A percentile compares a stretch with the other conserved stretches of the same genome.
These are phyloP conservation scores for Didymella exigua DNA, from an alignment of 2,329 filamentous ascomycete species.

Conservation along the genomic window DNA sequence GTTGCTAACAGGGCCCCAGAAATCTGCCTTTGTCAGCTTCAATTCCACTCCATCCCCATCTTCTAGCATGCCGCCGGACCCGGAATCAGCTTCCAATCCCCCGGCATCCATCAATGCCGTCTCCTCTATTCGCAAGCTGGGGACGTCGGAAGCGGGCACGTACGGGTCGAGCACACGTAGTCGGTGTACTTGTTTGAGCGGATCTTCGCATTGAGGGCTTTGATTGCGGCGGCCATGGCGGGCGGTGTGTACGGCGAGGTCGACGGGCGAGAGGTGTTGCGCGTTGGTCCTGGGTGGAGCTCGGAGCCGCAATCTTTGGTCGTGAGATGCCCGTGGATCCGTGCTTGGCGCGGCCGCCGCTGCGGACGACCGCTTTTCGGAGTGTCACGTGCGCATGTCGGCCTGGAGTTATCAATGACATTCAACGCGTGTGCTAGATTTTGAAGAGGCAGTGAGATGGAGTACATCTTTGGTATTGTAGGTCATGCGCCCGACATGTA, in stretches of 20 bases:
- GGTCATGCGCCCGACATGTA: background rate
- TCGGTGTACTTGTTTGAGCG: slow-evolving; percentile 57
- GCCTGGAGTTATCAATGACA: background rate
- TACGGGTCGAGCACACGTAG: slow-evolving; percentile 61
- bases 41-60: no score
- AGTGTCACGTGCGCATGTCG: slow-evolving; percentile 17
- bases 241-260: background rate
- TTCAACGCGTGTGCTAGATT: no score
- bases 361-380: slow-evolving; percentile 12
- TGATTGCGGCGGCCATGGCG: slow-evolving; percentile 59
- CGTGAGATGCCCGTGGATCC: background rate
- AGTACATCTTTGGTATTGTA: slow-evolving; percentile 4
- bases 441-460: background rate
- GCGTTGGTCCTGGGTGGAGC: slow-evolving; percentile 10
- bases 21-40: slow-evolving; percentile 48
- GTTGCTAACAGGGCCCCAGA: slow-evolving; percentile 60
- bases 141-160: slow-evolving; percentile 35
- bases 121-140: no score
- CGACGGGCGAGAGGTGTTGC: slow-evolving; percentile 2
- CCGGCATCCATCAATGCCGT: no score
- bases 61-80: no score
- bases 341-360: slow-evolving; percentile 2
- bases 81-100: no score
- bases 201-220: slow-evolving; percentile 60
- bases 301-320: slow-evolving; percentile 15